phyloP scores from a whole-genome alignment of 306 rosid species.

The Cicer pinnatifidum region DNA sequence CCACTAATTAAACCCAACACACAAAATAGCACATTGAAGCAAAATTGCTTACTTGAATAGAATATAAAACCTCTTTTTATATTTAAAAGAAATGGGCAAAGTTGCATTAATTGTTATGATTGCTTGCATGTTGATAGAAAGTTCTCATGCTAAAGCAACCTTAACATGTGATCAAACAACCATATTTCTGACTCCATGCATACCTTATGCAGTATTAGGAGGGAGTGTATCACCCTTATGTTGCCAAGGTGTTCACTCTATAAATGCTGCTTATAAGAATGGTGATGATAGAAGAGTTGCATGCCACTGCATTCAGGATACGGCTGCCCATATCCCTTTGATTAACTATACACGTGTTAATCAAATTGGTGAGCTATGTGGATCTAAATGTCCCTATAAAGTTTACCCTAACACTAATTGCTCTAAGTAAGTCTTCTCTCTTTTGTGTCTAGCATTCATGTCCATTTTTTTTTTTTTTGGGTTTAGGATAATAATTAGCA shows the following conservation, averaged over 20 bases:
- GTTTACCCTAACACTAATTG: conserved; percentile 75
- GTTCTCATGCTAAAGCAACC: conserved; percentile 32
- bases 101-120: conserved; percentile 37
- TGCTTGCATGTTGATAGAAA: conserved; percentile 42
- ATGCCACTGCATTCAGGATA: conserved; percentile 60
- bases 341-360: conserved; percentile 53
- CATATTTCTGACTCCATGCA: conserved; percentile 59
- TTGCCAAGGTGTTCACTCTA: conserved; percentile 58
- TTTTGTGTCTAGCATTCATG: background rate
- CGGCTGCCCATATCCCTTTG: conserved; percentile 53
- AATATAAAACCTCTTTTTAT: background rate
- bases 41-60: background rate
- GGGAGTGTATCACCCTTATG: conserved; percentile 57
- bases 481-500: too few relatives aligned
- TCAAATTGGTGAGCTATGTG: conserved; percentile 46
- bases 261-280: conserved; percentile 53
- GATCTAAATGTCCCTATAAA: conserved; percentile 59
- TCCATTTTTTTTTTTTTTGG: background rate
- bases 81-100: background rate
- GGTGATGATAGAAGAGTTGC: conserved; percentile 54
- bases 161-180: conserved; percentile 59
- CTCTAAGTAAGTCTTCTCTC: conserved; percentile 41
- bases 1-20: background rate
- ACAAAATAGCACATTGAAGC: background rate
- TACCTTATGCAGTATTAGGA: conserved; percentile 62